phyloP scores from a whole-genome alignment of 225 moss, liverwort and hornwort species.

The Pseudisothecium myosuroides region DNA sequence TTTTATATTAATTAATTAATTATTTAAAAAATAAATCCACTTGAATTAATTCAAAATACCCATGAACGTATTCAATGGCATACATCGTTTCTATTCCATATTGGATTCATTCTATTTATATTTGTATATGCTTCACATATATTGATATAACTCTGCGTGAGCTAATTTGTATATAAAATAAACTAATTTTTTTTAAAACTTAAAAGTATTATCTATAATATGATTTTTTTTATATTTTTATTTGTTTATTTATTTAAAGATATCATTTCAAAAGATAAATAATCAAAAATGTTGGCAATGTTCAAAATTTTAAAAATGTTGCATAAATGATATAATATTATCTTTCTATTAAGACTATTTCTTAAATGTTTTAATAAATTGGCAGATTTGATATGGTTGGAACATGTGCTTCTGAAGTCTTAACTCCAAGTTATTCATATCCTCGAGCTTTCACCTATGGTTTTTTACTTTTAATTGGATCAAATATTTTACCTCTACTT shows the following conservation, averaged over 20 bases:
- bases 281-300: background rate
- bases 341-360: too few species aligned
- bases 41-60: background rate
- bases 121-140: background rate
- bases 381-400: constrained; percentile 47
- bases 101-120: too few species aligned
- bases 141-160: background rate
- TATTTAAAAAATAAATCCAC: background rate
- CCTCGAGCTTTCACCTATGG: constrained; percentile 27
- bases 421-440: constrained; percentile 57
- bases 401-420: constrained; percentile 66
- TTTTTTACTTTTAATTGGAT: constrained; percentile 3
- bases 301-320: too few species aligned
- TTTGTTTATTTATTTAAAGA: background rate
- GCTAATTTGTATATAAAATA: background rate
- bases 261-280: rapidly evolving
- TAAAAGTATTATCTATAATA: rapidly evolving
- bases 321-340: background rate
- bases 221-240: background rate
- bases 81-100: background rate
- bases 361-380: background rate
- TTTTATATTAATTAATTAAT: background rate
- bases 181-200: too few species aligned
- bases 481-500: constrained; percentile 27
- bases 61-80: too few species aligned